Base-by-base conservation (phyloP, 345 rosid genomes). In the Durio zibethinus region DNA sequence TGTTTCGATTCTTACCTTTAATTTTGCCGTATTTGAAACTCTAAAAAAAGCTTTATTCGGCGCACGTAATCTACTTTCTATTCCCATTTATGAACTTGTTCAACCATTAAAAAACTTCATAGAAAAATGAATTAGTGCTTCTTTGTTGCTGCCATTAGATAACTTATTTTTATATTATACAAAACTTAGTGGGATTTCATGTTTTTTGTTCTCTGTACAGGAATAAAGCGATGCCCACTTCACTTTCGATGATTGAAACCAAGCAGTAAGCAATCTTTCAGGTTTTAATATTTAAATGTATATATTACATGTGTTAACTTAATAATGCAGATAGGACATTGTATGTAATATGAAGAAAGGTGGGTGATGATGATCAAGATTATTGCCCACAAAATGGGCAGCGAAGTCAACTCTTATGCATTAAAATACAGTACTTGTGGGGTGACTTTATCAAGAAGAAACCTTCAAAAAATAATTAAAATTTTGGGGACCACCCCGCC, bases 41-140 rank as follows among this genome's bases (percentile, higher is more conserved):
- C 61, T 4, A 61, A n/a, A 10, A 38, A 50, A 36, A 40, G 29
- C 64, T 52, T 21, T 70, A 18, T 69, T 40, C 69, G 10, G 76
- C 74, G 18, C 57, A 20, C 10, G 20, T 31, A 69, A 53, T 71
- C 60, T 20, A 50, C 65, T 14, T 27, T 18, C 14, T 63, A 10
- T 81, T 78, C 78, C 48, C 79, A 78, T 78, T 68, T 6, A 31
- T 11, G 27, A 50, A 71, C 61, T 50, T 31, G 61, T 5, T 71
- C 3, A 7, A 25, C 7, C 7, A 8, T 18, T 2, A 31, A 2
- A 20, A 20, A 61, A 40, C 38, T 73, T 72, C 10, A 40, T 45
- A 60, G 12, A 57, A 59, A 38, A 72, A 11, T 40, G 38, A 43
- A 5, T 61, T 29, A 18, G 57, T 75, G 42, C 43, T 29, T 29